phyloP scores from a whole-genome alignment of 805 yeast species.

The Saccharomycopsis sp. region DNA sequence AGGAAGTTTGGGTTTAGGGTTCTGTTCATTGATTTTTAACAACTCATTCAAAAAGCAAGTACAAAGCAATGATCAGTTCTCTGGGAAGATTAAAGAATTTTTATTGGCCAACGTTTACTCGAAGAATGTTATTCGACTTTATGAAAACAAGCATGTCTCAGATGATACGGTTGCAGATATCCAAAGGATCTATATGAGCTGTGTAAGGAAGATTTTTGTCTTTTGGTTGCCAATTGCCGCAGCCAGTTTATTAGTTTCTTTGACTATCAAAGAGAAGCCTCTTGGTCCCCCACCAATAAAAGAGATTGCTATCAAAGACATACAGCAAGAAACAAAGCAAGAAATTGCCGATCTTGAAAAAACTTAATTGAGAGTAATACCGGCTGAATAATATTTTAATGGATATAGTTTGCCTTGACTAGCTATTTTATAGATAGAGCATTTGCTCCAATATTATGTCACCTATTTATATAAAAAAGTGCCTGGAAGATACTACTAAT shows the following conservation, averaged over 20 bases:
- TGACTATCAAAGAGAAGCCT: neutral
- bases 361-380: too few relatives aligned
- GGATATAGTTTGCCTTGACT: too few relatives aligned
- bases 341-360: too few relatives aligned
- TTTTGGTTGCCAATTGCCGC: constrained; percentile 7
- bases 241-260: neutral
- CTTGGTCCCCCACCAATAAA: too few relatives aligned
- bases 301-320: too few relatives aligned
- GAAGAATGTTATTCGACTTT: constrained; percentile 1
- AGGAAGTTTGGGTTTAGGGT: constrained; percentile 54
- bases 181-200: constrained; percentile 5
- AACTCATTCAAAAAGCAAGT: constrained; percentile 28
- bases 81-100: neutral
- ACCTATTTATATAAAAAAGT: too few relatives aligned
- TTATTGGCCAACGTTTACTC: constrained; percentile 9
- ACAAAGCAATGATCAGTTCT: neutral
- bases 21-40: constrained; percentile 33
- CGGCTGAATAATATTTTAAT: too few relatives aligned
- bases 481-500: too few relatives aligned
- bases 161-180: neutral
- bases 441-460: too few relatives aligned
- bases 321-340: too few relatives aligned
- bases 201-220: constrained; percentile 5
- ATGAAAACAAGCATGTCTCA: neutral
- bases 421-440: too few relatives aligned